Percentiles rank a stretch among this genome's conserved stretches.
Conservation (phyloP, 2,329 filamentous ascomycete genomes). For the Cercospora citrullina region DNA sequence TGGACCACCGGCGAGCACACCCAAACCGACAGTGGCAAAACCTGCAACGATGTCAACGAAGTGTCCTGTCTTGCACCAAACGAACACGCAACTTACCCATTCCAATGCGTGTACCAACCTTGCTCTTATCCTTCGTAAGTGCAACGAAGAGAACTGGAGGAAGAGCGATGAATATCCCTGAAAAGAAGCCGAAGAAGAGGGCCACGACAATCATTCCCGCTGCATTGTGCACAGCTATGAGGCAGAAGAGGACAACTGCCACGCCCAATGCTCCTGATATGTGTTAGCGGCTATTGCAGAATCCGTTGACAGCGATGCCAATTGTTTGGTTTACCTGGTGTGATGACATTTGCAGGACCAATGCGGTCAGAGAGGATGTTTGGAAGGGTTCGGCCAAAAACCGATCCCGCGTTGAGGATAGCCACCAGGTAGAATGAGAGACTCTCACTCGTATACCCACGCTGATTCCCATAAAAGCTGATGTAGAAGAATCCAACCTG, state of each 20-base stretch:
- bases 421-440: constrained; percentile 47
- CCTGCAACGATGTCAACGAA: constrained; percentile 33
- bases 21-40: constrained; percentile 40
- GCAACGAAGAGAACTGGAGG: constrained; percentile 44
- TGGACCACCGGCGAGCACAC: constrained; percentile 41
- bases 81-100: constrained; percentile 11
- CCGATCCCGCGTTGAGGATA: constrained; percentile 45
- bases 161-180: constrained; percentile 47
- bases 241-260: constrained; percentile 41
- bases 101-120: constrained; percentile 41
- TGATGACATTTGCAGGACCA: constrained; percentile 43
- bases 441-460: constrained; percentile 35
- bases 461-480: constrained; percentile 40
- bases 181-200: constrained; percentile 47
- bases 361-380: constrained; percentile 43
- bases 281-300: neutral
- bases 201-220: constrained; percentile 41
- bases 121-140: constrained; percentile 45
- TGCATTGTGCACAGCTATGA: constrained; percentile 40
- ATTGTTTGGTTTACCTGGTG: constrained; percentile 29
- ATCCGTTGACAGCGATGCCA: neutral
- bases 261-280: constrained; percentile 35
- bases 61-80: neutral
- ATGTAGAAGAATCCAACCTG: constrained; percentile 42
- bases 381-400: constrained; percentile 45